Base-by-base conservation (phyloP, 164 flowering plant genomes). In the Sedum album region DNA sequence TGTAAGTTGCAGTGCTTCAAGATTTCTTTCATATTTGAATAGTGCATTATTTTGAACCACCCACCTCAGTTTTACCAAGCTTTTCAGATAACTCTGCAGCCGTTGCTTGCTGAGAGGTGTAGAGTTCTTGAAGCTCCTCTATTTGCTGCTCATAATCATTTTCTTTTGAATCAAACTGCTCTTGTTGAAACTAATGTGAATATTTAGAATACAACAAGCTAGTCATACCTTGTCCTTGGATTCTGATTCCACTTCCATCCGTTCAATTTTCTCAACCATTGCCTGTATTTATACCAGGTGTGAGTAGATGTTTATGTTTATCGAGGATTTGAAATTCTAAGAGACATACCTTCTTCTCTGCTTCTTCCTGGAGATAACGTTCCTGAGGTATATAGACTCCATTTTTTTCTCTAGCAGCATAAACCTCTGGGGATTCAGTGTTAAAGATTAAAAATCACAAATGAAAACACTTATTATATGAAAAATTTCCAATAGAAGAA, bases 381-480 rank as follows among this genome's bases (percentile, higher is more conserved):
- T 90, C 96, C 69, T 78, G 88, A 17, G 96, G 85, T 73, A 88
- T 75, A 72, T 88, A 90, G 30, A 90, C 85, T 67, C 96, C 96
- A 84, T 88, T 86, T 81, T 85, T 90, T 72, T 90, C 96, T 77
- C 96, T 81, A 60, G 96, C 96, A 62, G 96, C 90, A 76, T 86
- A 80, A 62, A 88, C 85, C 75, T 90, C 96, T 89, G 82, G 75
- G 31, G 31, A 46, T 78, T 23, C 65, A 66, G 35, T 28, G 41
- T n/a, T 39, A 66, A 25, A 4, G 14, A 21, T 5, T 18, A 18
- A 7, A 20, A 1, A 36, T 38, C 5, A 35, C 4, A 20, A 25
- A 8, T 18, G 28, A 20, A 4, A 21, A 33, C 36, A 30, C 4
- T 6, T 4, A 18, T 11, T 1, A n/a, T 39, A n/a, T 21, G n/a